A percentile compares a stretch with the other conserved stretches of the same genome.
Evolutionary conservation across 805 yeast genomes (phyloP).

Genomic region (Komagataella mondaviorum): DNA sequence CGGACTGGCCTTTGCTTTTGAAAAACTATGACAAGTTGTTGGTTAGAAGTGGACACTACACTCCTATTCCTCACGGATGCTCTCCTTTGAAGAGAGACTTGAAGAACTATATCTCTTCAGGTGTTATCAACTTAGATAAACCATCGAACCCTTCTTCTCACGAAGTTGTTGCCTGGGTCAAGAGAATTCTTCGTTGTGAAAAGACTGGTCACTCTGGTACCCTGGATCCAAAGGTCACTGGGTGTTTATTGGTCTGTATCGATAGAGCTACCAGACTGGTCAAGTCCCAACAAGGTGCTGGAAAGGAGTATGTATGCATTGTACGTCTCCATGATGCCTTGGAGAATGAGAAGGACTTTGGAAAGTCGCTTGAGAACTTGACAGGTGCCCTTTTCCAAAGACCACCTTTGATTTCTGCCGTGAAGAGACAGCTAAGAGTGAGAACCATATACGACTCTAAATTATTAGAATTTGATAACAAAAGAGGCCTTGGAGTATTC

Average conservation of each 20-base stretch:
- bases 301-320: slow-evolving; percentile 98
- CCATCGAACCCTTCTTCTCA: slow-evolving; percentile 98
- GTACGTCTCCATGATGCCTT: slow-evolving; percentile 90
- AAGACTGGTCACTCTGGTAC: slow-evolving; percentile 99
- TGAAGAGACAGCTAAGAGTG: slow-evolving; percentile 96
- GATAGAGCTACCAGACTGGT: slow-evolving; percentile 97
- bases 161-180: slow-evolving; percentile 99
- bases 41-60: slow-evolving; percentile 94
- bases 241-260: slow-evolving; percentile 95
- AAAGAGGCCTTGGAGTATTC: slow-evolving; percentile 93
- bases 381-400: slow-evolving; percentile 99
- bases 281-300: slow-evolving; percentile 98
- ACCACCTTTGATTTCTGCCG: slow-evolving; percentile 98
- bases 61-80: slow-evolving; percentile 93
- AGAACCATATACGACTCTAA: slow-evolving; percentile 96
- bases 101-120: slow-evolving; percentile 79
- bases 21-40: slow-evolving; percentile 89
- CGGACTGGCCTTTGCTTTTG: slow-evolving; percentile 90
- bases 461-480: slow-evolving; percentile 90
- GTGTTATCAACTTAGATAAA: slow-evolving; percentile 94
- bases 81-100: slow-evolving; percentile 92
- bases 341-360: slow-evolving; percentile 77
- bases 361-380: slow-evolving; percentile 78
- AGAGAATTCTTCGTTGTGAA: slow-evolving; percentile 87
- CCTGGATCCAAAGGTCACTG: slow-evolving; percentile 92